These are phyloP conservation scores for Sapria himalayana DNA, from an alignment of 345 rosid species.

Conservation along the genomic window DNA sequence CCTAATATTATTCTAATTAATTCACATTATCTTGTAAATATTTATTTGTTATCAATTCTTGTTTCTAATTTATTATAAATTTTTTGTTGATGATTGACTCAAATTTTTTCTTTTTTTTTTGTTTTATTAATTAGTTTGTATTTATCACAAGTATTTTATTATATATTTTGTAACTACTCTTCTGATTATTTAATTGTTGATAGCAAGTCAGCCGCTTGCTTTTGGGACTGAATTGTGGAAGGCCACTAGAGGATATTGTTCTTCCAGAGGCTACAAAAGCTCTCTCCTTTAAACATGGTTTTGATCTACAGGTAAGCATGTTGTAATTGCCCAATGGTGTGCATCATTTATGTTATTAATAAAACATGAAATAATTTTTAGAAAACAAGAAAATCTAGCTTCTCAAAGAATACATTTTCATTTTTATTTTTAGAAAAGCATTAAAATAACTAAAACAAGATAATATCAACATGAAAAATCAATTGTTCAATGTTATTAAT, in stretches of 20 bases:
- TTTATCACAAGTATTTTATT: slow-evolving; percentile 2
- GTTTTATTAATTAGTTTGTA: not conserved
- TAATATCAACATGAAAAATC: too few relatives aligned
- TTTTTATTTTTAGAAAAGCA: too few relatives aligned
- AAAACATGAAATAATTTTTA: not conserved
- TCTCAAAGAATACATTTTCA: not conserved
- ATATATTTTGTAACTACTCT: slow-evolving; percentile 1
- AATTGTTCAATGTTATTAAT: too few relatives aligned
- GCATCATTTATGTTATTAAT: not conserved
- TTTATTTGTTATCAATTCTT: not conserved
- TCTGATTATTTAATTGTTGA: too few relatives aligned
- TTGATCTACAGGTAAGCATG: slow-evolving; percentile 53
- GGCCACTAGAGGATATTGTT: slow-evolving; percentile 21
- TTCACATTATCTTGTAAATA: too few relatives aligned
- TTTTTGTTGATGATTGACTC: not conserved
- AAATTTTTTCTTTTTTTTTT: not conserved
- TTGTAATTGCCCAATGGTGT: not conserved
- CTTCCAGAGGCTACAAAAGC: slow-evolving; percentile 32
- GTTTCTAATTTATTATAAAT: not conserved
- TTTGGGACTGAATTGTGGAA: slow-evolving; percentile 61
- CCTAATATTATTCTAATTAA: too few relatives aligned
- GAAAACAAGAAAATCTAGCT: not conserved
- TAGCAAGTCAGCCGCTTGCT: slow-evolving; percentile 80
- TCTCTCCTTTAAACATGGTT: slow-evolving; percentile 35
- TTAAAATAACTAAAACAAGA: too few relatives aligned